A percentile compares a stretch with the other conserved stretches of the same genome.
Conservation (phyloP, 2,329 filamentous ascomycete genomes). For the Aaosphaeria pasadenensis region DNA sequence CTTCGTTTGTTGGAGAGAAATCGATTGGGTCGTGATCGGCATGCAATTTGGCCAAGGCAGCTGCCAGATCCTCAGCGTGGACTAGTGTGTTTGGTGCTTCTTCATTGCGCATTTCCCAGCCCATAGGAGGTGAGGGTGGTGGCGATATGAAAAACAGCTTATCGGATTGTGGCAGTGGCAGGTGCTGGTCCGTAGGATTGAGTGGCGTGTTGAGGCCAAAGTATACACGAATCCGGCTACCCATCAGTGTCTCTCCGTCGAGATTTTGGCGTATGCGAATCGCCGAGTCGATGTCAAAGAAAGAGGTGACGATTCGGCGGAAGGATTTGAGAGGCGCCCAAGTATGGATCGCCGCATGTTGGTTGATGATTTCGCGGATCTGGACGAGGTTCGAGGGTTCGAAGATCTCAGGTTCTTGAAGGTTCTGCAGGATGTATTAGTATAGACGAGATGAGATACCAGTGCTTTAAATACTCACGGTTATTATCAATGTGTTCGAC, state of each 20-base stretch:
- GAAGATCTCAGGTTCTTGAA: constrained; percentile 72
- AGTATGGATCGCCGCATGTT: constrained; percentile 69
- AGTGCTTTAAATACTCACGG: constrained; percentile 38
- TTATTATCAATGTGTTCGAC: constrained; percentile 81
- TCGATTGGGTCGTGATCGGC: constrained; percentile 31
- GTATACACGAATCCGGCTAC: constrained; percentile 48
- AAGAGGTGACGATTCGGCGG: constrained; percentile 76
- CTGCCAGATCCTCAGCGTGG: constrained; percentile 59
- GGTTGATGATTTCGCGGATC: constrained; percentile 68
- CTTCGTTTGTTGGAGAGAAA: constrained; percentile 23
- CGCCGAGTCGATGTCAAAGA: constrained; percentile 67
- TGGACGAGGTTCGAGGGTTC: constrained; percentile 68
- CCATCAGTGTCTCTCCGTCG: constrained; percentile 72
- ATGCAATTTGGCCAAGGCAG: constrained; percentile 54
- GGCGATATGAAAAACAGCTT: constrained; percentile 67
- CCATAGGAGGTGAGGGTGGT: constrained; percentile 61
- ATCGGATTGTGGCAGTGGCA: constrained; percentile 51
- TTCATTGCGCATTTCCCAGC: constrained; percentile 62
- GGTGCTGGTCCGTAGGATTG: constrained; percentile 37
- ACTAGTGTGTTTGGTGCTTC: constrained; percentile 65
- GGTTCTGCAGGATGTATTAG: constrained; percentile 50
- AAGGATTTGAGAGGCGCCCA: constrained; percentile 82
- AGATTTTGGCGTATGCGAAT: constrained; percentile 69
- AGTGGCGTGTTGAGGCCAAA: constrained; percentile 38
- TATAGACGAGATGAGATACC: neutral